Conservation (phyloP, 176 grass and related monocot species). For the Tillandsia fasciculata region DNA sequence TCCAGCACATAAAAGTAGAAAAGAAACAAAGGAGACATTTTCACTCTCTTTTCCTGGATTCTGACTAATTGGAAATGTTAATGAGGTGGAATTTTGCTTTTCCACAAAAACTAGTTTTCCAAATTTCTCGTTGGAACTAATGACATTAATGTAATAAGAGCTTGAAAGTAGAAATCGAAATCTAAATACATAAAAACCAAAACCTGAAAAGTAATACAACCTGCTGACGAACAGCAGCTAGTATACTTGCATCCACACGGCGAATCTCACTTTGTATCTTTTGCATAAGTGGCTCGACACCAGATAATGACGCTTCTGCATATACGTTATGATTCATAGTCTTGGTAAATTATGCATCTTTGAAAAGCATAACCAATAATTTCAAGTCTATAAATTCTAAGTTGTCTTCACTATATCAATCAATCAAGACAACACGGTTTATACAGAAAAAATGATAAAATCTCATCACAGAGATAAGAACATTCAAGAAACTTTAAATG, state of each 20-base stretch:
- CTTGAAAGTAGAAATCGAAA: background rate
- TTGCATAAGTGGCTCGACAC: slow-evolving; percentile 97
- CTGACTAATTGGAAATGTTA: background rate
- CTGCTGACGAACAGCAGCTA: slow-evolving; percentile 91
- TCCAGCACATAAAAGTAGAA: background rate
- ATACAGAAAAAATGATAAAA: background rate
- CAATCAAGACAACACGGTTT: background rate
- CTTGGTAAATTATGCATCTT: background rate
- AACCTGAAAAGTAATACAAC: slow-evolving; percentile 22
- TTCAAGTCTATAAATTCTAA: too few species aligned
- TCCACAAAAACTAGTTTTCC: background rate
- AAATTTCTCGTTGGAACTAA: background rate
- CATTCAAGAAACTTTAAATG: background rate
- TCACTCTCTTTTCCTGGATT: background rate
- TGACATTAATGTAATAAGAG: background rate
- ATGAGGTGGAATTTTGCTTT: background rate
- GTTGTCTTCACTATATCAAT: too few species aligned
- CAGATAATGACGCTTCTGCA: slow-evolving; percentile 84
- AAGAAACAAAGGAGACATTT: background rate
- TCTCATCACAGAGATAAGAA: background rate
- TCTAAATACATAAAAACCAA: slow-evolving; percentile 6
- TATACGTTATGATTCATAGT: background rate
- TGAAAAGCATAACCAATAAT: background rate
- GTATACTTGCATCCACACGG: slow-evolving; percentile 88
- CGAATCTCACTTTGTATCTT: slow-evolving; percentile 99